phyloP scores from a whole-genome alignment of 352 stramenopile genomes.

The Globisporangium canariense region DNA sequence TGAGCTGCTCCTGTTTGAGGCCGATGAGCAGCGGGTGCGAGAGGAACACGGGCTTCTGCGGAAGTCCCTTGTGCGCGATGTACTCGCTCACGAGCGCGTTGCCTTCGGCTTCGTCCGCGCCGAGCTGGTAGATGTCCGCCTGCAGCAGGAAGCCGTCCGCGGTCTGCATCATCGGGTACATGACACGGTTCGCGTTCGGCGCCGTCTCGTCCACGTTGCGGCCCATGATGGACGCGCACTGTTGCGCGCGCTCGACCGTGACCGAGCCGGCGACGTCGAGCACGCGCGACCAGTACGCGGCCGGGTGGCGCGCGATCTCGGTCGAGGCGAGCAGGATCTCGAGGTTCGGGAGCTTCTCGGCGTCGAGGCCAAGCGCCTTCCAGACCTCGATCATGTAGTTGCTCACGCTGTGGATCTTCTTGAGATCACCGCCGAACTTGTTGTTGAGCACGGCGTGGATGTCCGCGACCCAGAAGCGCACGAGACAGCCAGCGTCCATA shows the following conservation, averaged over 20 bases:
- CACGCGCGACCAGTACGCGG: slow-evolving; percentile 92
- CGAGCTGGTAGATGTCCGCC: slow-evolving; percentile 98
- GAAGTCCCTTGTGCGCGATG: slow-evolving; percentile 85
- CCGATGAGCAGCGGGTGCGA: slow-evolving; percentile 97
- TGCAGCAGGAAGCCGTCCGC: slow-evolving; percentile 98
- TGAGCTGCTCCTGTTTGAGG: slow-evolving; percentile 98
- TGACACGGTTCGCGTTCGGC: slow-evolving; percentile 91
- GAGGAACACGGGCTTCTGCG: slow-evolving; percentile 90
- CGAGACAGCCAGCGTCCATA: slow-evolving; percentile 90
- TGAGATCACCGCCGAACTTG: slow-evolving; percentile 98
- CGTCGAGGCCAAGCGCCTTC: slow-evolving; percentile 97
- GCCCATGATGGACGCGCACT: slow-evolving; percentile 99
- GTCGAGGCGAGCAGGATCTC: slow-evolving; percentile 98
- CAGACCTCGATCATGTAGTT: slow-evolving; percentile 99
- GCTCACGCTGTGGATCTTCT: slow-evolving; percentile 94
- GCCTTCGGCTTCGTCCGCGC: slow-evolving; percentile 95
- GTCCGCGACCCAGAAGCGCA: slow-evolving; percentile 98
- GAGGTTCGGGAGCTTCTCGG: slow-evolving; percentile 86
- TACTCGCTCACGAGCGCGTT: slow-evolving; percentile 97
- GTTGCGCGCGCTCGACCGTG: slow-evolving; percentile 92
- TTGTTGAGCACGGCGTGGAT: slow-evolving; percentile 99
- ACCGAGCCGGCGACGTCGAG: slow-evolving; percentile 89
- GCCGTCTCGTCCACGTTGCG: slow-evolving; percentile 77
- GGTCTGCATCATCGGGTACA: slow-evolving; percentile 98
- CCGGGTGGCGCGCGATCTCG: slow-evolving; percentile 87